These are phyloP conservation scores for Saposhnikovia divaricata DNA, from an alignment of 129 eudicot genomes.

Conservation along the genomic window DNA sequence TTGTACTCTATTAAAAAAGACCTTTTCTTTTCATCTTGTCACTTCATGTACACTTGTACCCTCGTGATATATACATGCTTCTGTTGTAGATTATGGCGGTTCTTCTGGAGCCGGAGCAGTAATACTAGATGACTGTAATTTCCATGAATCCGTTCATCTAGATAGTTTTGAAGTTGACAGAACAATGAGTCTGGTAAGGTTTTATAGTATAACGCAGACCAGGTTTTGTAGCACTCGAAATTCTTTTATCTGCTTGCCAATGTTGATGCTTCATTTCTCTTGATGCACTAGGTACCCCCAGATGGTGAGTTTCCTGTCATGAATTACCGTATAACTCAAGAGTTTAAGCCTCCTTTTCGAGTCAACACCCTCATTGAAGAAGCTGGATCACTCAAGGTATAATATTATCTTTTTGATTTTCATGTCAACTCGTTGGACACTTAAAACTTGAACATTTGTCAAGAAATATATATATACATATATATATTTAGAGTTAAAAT, in stretches of 20 bases:
- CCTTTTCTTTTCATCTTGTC: no score
- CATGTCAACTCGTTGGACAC: background rate
- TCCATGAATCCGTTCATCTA: slow-evolving; percentile 92
- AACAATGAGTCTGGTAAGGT: slow-evolving; percentile 64
- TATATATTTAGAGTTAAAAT: background rate
- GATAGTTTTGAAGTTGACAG: slow-evolving; percentile 94
- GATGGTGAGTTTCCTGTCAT: slow-evolving; percentile 98
- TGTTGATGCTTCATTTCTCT: slow-evolving; percentile 12
- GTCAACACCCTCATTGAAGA: slow-evolving; percentile 77
- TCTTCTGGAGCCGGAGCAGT: slow-evolving; percentile 85
- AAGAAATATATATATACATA: background rate
- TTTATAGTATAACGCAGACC: background rate
- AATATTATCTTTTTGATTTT: background rate
- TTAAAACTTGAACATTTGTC: background rate
- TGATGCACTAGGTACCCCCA: slow-evolving; percentile 58
- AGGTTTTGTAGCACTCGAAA: no score
- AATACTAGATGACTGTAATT: slow-evolving; percentile 90
- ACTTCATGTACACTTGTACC: no score
- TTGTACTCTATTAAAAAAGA: no score
- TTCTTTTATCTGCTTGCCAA: background rate
- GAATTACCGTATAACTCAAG: slow-evolving; percentile 98
- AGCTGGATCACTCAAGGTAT: slow-evolving; percentile 79
- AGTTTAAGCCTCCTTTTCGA: slow-evolving; percentile 90
- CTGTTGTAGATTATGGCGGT: slow-evolving; percentile 59
- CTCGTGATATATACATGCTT: background rate